Base-by-base conservation (phyloP, 345 rosid genomes). In the Noccaea caerulescens region DNA sequence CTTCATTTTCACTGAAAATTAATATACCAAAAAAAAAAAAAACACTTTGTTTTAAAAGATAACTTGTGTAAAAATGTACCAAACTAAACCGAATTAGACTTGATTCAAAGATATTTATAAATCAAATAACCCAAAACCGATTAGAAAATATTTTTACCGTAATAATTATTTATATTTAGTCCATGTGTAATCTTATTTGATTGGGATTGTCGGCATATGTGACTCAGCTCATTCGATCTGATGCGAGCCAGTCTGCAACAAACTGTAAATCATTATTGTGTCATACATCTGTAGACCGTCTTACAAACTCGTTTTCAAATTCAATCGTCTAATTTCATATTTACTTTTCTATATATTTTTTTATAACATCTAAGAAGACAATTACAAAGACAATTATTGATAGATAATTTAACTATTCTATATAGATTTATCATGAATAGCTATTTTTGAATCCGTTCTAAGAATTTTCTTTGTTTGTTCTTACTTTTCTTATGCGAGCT, bases 191-290 rank as follows among this genome's bases (percentile, higher is more conserved):
- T 49, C 12, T 20, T 20, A 16, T 57, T 37, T 16, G 44, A 37
- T 16, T 38, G 44, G 61, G 12, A 33, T 55, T 8, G 25, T 55
- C 42, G 14, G 8, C 12, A 23, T 55, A 13, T 4, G 8, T 55
- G 42, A 23, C 42, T 55, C 11, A 55, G 38, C 10, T 32, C 38
- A 32, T 14, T 54, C 8, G 27, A 58, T 58, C 45, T 58, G 32
- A 37, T 57, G 61, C 13, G n/a, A 58, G 30, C 38, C 11, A 8
- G 5, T 18, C 30, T 6, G 4, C 11, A 58, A 37, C 33, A 38
- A 38, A 58, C 14, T 58, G 10, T 58, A 38, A 16, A 36, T 57
- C 9, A 56, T 14, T 37, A 58, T 38, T 58, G 30, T 58, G 45
- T 37, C 14, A 58, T 3, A 12, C 16, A 55, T 55, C 7, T 33